Evolutionary conservation across 345 rosid species (phyloP).

Genomic region (Acer saccharum): DNA sequence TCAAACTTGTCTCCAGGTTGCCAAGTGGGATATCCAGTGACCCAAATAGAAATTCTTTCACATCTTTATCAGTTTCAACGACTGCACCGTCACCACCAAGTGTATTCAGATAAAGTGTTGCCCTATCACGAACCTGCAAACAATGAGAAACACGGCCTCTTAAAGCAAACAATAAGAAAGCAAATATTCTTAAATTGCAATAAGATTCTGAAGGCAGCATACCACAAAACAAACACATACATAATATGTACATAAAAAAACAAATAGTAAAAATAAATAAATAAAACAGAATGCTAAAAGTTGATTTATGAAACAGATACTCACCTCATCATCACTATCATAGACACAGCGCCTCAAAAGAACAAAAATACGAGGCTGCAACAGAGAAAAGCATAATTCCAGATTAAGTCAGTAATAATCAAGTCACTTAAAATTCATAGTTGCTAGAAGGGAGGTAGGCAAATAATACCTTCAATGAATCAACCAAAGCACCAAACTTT

Average conservation of each 20-base stretch:
- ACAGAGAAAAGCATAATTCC: constrained; percentile 11
- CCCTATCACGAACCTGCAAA: constrained; percentile 94
- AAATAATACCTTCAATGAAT: constrained; percentile 69
- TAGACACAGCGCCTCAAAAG: constrained; percentile 88
- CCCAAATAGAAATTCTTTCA: constrained; percentile 78
- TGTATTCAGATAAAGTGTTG: constrained; percentile 84
- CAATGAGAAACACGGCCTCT: background rate
- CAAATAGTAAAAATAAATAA: background rate
- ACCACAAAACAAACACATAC: background rate
- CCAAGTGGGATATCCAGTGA: constrained; percentile 78
- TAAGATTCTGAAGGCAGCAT: background rate
- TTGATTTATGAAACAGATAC: background rate
- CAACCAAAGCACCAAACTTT: constrained; percentile 94
- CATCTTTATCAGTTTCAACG: constrained; percentile 61
- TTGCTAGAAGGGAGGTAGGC: background rate
- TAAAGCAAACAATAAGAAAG: background rate
- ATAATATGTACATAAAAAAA: background rate
- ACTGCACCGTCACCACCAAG: constrained; percentile 70
- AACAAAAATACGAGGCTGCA: constrained; percentile 86
- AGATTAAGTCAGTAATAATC: constrained; percentile 9
- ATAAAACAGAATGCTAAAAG: background rate
- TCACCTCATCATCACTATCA: constrained; percentile 95
- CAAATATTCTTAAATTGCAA: background rate
- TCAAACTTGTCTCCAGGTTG: constrained; percentile 91
- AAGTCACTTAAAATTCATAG: background rate